Percentiles rank a stretch among this genome's conserved stretches.
Evolutionary conservation across 2,329 filamentous ascomycete genomes (phyloP).

Genomic region (Madurella mycetomatis): DNA sequence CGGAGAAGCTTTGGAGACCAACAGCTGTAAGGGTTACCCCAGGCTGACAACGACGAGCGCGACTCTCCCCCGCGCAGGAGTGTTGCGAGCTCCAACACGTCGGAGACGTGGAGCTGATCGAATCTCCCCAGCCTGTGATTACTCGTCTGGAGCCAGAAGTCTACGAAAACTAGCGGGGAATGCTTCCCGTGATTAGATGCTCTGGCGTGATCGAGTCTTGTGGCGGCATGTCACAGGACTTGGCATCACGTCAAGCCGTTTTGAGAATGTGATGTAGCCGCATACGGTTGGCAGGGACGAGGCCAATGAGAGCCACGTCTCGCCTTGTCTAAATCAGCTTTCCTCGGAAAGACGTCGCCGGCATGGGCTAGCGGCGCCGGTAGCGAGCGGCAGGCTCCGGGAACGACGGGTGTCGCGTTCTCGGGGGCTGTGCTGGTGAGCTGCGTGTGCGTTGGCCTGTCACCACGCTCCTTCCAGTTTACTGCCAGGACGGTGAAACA

Average conservation of each 20-base stretch:
- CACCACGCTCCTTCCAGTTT: conserved; percentile 3
- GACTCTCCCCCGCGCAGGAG: background rate
- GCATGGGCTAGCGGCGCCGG: background rate
- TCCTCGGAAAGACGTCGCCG: background rate
- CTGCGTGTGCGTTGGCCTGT: conserved; percentile 6
- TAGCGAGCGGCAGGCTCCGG: background rate
- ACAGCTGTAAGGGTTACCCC: no score
- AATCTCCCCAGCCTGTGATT: no score
- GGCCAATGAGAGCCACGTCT: conserved; percentile 5
- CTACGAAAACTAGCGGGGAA: conserved; percentile 1
- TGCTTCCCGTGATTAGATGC: conserved; percentile 11
- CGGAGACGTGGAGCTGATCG: no score
- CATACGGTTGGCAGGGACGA: background rate
- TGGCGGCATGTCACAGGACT: conserved; percentile 12
- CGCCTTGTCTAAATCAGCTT: background rate
- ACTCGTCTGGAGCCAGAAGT: background rate
- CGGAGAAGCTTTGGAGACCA: no score
- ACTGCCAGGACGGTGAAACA: conserved; percentile 9
- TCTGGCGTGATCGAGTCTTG: conserved; percentile 6
- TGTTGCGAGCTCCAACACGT: no score
- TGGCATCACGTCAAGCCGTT: conserved; percentile 4
- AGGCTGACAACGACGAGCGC: no score
- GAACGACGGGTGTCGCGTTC: background rate
- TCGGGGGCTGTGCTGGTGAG: conserved; percentile 4
- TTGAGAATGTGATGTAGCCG: conserved; percentile 9